Evolutionary conservation across 2,329 filamentous ascomycete genomes (phyloP).

Genomic region (Penicillium sclerotigenum): DNA sequence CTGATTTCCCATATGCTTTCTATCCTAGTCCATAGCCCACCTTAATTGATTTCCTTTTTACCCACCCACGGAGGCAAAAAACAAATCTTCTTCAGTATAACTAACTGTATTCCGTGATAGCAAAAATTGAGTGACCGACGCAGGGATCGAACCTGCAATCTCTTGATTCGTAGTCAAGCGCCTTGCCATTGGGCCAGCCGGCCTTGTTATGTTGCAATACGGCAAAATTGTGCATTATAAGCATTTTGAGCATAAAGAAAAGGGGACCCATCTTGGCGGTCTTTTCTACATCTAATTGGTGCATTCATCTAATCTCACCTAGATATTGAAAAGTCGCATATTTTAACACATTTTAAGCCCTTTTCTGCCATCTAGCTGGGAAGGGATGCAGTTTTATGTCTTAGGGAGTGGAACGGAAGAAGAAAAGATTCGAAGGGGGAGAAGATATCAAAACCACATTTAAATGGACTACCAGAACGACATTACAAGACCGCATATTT

Average conservation of each 20-base stretch:
- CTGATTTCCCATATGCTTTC: no score
- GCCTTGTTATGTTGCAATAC: no score
- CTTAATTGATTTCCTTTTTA: no score
- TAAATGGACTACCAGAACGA: neutral
- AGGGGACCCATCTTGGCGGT: rapidly evolving
- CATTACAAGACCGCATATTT: neutral
- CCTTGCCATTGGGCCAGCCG: slow-evolving; percentile 50
- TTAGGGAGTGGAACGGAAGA: neutral
- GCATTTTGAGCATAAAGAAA: no score
- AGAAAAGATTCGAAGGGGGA: neutral
- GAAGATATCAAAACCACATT: neutral
- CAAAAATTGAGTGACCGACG: slow-evolving; percentile 34
- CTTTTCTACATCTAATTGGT: neutral
- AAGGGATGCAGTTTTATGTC: neutral
- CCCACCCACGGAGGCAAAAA: no score
- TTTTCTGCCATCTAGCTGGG: neutral
- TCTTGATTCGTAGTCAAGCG: slow-evolving; percentile 54
- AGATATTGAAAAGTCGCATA: no score
- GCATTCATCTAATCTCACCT: neutral
- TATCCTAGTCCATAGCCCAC: no score
- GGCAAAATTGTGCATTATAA: no score
- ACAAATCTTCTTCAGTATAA: no score
- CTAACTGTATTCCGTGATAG: no score
- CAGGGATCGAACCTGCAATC: slow-evolving; percentile 50
- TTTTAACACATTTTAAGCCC: neutral